Conservation (phyloP, 768 basidiomycete species). For the Podaxis rugospora region DNA sequence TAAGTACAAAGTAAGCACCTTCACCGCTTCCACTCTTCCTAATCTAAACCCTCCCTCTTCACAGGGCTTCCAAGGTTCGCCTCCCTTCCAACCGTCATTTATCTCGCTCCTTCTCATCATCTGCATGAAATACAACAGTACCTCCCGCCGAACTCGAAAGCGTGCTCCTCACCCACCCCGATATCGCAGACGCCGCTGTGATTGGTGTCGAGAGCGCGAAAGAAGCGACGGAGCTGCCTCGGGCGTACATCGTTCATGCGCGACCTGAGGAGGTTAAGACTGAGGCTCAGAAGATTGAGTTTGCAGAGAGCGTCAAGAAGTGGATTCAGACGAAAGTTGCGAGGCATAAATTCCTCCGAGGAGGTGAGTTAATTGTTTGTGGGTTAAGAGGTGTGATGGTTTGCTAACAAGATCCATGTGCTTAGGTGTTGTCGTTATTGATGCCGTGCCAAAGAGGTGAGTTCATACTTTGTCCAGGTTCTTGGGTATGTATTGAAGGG, state of each 20-base stretch:
- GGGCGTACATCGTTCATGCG: conserved; percentile 62
- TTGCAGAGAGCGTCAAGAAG: conserved; percentile 46
- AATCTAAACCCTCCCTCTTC: background rate
- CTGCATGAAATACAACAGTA: conserved; percentile 36
- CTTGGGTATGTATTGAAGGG: background rate
- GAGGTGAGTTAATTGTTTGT: conserved; percentile 62
- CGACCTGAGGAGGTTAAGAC: conserved; percentile 31
- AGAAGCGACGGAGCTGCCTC: conserved; percentile 81
- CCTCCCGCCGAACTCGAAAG: conserved; percentile 85
- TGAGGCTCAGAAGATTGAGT: conserved; percentile 32
- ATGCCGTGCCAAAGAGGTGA: conserved; percentile 67
- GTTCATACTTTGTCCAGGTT: conserved; percentile 7
- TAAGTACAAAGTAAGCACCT: conserved; percentile 56
- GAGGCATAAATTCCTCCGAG: conserved; percentile 73
- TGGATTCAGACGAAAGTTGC: conserved; percentile 74
- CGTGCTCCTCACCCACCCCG: conserved; percentile 67
- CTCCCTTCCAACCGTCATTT: background rate
- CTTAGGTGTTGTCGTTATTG: conserved; percentile 58
- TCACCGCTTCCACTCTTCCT: background rate
- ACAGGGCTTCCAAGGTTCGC: conserved; percentile 72
- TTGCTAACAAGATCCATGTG: conserved; percentile 23
- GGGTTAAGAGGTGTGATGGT: conserved; percentile 66
- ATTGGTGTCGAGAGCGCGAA: conserved; percentile 65
- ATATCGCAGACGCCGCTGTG: conserved; percentile 77
- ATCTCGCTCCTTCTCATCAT: background rate